Evolutionary conservation across 2,329 filamentous ascomycete species (phyloP), one percentile per base, ranked within the genome.

Genomic region (Phialophora tarda): DNA sequence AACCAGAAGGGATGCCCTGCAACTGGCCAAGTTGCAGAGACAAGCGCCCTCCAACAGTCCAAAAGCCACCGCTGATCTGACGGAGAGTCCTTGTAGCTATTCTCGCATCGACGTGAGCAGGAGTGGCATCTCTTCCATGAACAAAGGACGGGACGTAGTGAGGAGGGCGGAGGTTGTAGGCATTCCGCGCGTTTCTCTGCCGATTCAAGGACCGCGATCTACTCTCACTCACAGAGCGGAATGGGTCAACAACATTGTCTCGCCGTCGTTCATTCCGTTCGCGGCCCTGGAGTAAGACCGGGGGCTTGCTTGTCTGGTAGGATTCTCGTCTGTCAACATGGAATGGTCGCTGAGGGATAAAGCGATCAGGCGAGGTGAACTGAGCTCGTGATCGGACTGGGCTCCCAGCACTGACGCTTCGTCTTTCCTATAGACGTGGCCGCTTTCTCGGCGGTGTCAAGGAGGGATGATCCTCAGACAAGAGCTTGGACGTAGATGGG

Each of bases 1-100:
- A 84, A 1, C 89, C 90, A 76, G 89, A 83, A 55, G 89, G 81
- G 23, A 89, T 72, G 4, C 77, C 79, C 57, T 77, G 71, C 21
- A 82, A 71, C 30, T 76, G 75, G 51, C 73, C 80, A 17, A 82
- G 79, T 28, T 80, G 81, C 7, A 82, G 80, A n/a, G 86, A 85
- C 58, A 86, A 85, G 10, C 86, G 75, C n/a, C 91, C 90, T 28
- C 91, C 91, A 11, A 95, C 88, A 21, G 88, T 86, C 92, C 91
- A 96, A 21, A 94, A 83, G 10, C 88, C 85, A 2, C 90, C 89
- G 75, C 90, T 93, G 67, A 87, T 80, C 74, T 88, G 82, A 63
- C 83, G 74, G 6, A 74, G 71, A 21, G 73, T 60, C 30, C 71
- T 71, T 55, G 68, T 66, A 23, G 65, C 61, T 62, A 63, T 51